These are phyloP conservation scores for Fusarium pseudonygamai DNA, from an alignment of 2,329 filamentous ascomycete genomes.

Conservation along the genomic window DNA sequence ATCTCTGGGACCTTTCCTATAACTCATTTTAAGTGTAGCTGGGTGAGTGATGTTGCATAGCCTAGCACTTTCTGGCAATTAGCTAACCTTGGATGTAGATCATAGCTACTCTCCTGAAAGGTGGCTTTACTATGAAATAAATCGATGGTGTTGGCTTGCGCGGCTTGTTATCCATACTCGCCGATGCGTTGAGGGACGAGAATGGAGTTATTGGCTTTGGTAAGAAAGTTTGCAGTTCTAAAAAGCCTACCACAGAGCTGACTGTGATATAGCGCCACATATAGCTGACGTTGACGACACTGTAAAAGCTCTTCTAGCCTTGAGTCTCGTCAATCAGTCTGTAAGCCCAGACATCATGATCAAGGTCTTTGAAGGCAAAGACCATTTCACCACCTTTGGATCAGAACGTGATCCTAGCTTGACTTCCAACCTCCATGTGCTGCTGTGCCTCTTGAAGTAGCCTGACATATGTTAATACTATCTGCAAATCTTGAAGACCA, in stretches of 20 bases:
- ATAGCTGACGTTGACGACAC: not conserved
- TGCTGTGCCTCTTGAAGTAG: not conserved
- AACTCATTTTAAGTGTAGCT: slow-evolving; percentile 2
- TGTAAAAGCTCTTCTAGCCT: not conserved
- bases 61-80: no score
- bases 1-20: not conserved
- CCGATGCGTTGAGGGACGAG: rapidly evolving
- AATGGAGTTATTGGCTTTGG: not conserved
- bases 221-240: no score
- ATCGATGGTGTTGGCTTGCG: not conserved
- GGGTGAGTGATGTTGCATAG: not conserved
- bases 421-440: not conserved
- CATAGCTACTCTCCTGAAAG: not conserved
- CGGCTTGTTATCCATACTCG: not conserved
- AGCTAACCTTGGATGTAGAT: not conserved
- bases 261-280: not conserved
- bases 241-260: no score
- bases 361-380: not conserved
- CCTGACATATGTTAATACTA: not conserved
- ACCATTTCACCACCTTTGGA: not conserved
- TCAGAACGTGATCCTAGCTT: slow-evolving; percentile 1
- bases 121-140: not conserved
- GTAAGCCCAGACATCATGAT: not conserved
- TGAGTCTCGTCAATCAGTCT: not conserved
- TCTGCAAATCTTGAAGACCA: not conserved